These are phyloP conservation scores for Auricularia sp. DNA, from an alignment of 768 basidiomycete species.

Conservation along the genomic window DNA sequence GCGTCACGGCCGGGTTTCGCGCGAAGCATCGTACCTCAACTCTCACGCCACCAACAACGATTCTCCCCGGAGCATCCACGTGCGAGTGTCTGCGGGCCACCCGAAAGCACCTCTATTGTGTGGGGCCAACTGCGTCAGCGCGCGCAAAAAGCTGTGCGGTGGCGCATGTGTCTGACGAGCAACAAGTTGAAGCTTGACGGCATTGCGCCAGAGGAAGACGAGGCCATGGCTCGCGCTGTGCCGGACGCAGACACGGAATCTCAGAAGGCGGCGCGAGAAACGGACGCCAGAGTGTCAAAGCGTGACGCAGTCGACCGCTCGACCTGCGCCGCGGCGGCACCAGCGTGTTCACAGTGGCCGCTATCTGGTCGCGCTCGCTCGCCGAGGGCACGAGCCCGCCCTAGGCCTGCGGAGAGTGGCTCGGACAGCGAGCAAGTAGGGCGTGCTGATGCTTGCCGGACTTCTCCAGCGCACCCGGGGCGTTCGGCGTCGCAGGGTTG, in stretches of 20 bases:
- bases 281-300: neutral
- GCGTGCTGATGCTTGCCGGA: no score
- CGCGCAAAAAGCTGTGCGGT: neutral
- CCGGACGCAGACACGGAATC: neutral
- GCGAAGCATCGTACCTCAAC: neutral
- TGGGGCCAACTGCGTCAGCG: neutral
- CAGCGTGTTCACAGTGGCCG: no score
- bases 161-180: neutral
- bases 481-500: no score
- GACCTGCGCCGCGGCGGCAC: neutral
- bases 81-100: neutral
- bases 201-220: neutral
- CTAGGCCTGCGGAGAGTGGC: no score
- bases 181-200: neutral
- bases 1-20: neutral
- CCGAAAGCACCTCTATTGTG: neutral
- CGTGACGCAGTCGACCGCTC: neutral
- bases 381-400: no score
- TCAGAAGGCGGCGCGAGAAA: neutral
- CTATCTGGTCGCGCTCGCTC: no score
- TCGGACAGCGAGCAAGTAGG: no score
- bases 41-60: neutral
- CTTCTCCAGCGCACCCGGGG: no score
- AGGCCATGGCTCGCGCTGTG: neutral
- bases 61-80: neutral